Base-by-base conservation (phyloP, 2,329 filamentous ascomycete species). In the Zasmidium citrigriseum region DNA sequence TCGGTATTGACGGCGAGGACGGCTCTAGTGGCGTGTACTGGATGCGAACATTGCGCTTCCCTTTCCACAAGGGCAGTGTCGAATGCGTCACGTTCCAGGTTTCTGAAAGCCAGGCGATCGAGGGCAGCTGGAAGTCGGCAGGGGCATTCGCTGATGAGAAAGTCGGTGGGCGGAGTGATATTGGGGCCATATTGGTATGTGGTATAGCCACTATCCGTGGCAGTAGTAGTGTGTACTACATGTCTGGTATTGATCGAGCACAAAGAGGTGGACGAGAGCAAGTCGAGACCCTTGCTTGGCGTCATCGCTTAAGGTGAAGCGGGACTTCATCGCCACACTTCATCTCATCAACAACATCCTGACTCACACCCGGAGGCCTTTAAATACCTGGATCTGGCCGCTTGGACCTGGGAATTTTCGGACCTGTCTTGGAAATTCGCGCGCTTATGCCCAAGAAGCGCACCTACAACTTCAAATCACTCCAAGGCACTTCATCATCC, bases 21-120 rank as follows among this genome's bases (percentile, higher is more conserved):
- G 52, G 73, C 54, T 68, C 58, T 9, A 89, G 80, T 0, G 82
- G 73, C 10, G 76, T 83, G 80, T 96, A 96, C 29, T 86, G 89
- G 72, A 96, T 93, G 68, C 83, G 83, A 14, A 96, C 90, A 75
- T 95, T 95, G 72, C 86, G 87, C 54, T 89, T 87, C 48, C 84
- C 83, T 67, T 86, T 86, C 91, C 91, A 96, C 89, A 95, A 92
- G 62, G 83, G 77, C 11, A 92, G 84, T 4, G 88, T 90, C 3
- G 86, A 89, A 76, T 91, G 88, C 11, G 88, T 90, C 57, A 92
- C 88, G 66, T 83, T 77, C 89, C 89, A 92, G 59, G 85, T 89
- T 60, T 86, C 80, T 53, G 80, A 75, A 47, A 91, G 82, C 81
- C 83, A 89, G 57, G 81, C 74, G 23, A 85, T 73, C 2, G 82